Evolutionary conservation across 2,329 filamentous ascomycete species (phyloP).

Genomic region (Phaeosphaeriaceae sp.): DNA sequence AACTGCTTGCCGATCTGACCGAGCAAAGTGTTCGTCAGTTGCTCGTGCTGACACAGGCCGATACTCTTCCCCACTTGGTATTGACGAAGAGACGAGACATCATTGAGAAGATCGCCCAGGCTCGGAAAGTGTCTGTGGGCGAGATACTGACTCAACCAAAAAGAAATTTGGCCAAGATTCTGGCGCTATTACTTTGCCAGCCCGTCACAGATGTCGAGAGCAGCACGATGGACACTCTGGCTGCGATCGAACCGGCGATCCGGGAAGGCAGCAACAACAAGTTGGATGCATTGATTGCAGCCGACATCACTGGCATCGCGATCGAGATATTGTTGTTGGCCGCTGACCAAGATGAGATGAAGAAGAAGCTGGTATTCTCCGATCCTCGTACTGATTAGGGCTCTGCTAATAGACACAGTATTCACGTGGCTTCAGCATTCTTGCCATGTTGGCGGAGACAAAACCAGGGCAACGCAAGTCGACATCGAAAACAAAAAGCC

Average conservation of each 20-base stretch:
- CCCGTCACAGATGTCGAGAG: slow-evolving; percentile 71
- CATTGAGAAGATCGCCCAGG: slow-evolving; percentile 81
- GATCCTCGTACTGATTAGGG: background rate
- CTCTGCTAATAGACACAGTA: slow-evolving; percentile 28
- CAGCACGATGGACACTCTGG: slow-evolving; percentile 73
- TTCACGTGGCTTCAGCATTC: slow-evolving; percentile 59
- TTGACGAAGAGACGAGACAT: slow-evolving; percentile 79
- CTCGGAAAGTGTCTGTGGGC: slow-evolving; percentile 64
- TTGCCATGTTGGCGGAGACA: slow-evolving; percentile 57
- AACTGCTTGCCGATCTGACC: slow-evolving; percentile 81
- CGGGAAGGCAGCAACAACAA: slow-evolving; percentile 63
- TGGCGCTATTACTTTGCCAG: slow-evolving; percentile 66
- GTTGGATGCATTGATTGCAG: slow-evolving; percentile 73
- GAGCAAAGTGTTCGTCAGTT: slow-evolving; percentile 78
- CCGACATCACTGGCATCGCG: slow-evolving; percentile 77
- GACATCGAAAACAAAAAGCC: slow-evolving; percentile 60
- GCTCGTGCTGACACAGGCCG: slow-evolving; percentile 76
- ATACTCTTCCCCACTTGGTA: slow-evolving; percentile 87
- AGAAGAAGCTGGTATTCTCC: slow-evolving; percentile 63
- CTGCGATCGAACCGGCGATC: slow-evolving; percentile 75
- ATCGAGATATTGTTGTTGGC: slow-evolving; percentile 84
- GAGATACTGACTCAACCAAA: slow-evolving; percentile 67
- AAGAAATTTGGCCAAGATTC: slow-evolving; percentile 65
- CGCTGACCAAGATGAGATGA: slow-evolving; percentile 69
- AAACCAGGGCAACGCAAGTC: slow-evolving; percentile 55